Evolutionary conservation across 768 basidiomycete genomes (phyloP).

Genomic region (Porpolomopsis calyptriformis): DNA sequence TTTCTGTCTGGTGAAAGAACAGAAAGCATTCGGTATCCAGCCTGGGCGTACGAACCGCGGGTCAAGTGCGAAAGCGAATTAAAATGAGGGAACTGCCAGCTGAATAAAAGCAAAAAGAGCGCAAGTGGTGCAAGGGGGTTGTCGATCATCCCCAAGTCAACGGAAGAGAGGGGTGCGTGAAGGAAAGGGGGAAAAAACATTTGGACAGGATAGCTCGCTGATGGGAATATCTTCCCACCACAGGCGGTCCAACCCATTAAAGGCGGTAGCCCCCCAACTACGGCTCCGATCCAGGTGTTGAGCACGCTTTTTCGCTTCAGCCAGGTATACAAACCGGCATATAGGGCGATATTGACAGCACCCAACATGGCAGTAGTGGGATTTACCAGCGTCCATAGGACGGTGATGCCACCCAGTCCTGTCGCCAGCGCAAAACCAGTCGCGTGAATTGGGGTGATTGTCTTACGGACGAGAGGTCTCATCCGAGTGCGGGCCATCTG

Average conservation of each 20-base stretch:
- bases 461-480: conserved; percentile 75
- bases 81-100: conserved; percentile 99
- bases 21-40: conserved; percentile 88
- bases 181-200: conserved; percentile 56
- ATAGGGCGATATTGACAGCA: conserved; percentile 73
- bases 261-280: conserved; percentile 89
- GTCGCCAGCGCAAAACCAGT: conserved; percentile 65
- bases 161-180: conserved; percentile 22
- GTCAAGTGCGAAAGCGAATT: conserved; percentile 85
- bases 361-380: conserved; percentile 81
- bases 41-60: conserved; percentile 81
- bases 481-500: conserved; percentile 90
- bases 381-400: conserved; percentile 77
- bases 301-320: conserved; percentile 71
- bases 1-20: conserved; percentile 72
- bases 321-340: conserved; percentile 88
- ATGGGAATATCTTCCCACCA: conserved; percentile 66
- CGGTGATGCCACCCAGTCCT: conserved; percentile 64
- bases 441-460: conserved; percentile 81
- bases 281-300: conserved; percentile 92
- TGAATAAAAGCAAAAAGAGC: conserved; percentile 77
- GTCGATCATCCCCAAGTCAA: conserved; percentile 47
- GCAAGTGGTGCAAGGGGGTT: conserved; percentile 76
- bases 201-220: conserved; percentile 44
- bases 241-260: conserved; percentile 98